These are phyloP conservation scores for Phaeoacremonium minimum DNA, from an alignment of 2,329 filamentous ascomycete species.

Conservation along the genomic window DNA sequence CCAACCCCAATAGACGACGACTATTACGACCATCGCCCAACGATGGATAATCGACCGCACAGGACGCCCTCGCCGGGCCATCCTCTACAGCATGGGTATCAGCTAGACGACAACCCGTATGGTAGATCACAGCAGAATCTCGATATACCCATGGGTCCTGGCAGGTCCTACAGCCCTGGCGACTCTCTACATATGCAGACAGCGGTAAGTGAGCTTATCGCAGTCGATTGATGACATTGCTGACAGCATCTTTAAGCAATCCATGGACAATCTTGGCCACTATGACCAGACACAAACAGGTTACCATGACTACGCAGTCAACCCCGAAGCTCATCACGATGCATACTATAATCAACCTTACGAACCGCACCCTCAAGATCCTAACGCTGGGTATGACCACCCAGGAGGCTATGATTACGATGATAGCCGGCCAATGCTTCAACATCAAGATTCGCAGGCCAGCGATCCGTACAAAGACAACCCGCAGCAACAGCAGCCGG, in stretches of 20 bases:
- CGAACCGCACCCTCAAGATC: conserved; percentile 61
- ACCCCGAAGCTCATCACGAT: conserved; percentile 83
- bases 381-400: conserved; percentile 52
- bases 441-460: conserved; percentile 48
- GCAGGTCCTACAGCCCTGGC: conserved; percentile 52
- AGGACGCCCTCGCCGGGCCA: conserved; percentile 75
- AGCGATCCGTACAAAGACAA: conserved; percentile 42
- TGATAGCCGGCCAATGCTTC: conserved; percentile 73
- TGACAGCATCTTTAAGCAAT: conserved; percentile 46
- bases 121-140: conserved; percentile 49
- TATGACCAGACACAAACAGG: conserved; percentile 27
- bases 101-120: conserved; percentile 76
- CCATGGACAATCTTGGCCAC: conserved; percentile 43
- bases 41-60: conserved; percentile 53
- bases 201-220: conserved; percentile 55
- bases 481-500: conserved; percentile 34
- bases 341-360: conserved; percentile 83
- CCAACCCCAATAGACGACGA: conserved; percentile 45
- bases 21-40: conserved; percentile 48
- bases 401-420: conserved; percentile 63
- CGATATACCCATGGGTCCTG: conserved; percentile 64
- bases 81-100: conserved; percentile 70
- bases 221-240: background rate
- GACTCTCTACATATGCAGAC: conserved; percentile 81
- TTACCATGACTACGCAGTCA: conserved; percentile 62